These are phyloP conservation scores for Dryadomyces quercivorus DNA, from an alignment of 2,329 filamentous ascomycete species.

Conservation along the genomic window DNA sequence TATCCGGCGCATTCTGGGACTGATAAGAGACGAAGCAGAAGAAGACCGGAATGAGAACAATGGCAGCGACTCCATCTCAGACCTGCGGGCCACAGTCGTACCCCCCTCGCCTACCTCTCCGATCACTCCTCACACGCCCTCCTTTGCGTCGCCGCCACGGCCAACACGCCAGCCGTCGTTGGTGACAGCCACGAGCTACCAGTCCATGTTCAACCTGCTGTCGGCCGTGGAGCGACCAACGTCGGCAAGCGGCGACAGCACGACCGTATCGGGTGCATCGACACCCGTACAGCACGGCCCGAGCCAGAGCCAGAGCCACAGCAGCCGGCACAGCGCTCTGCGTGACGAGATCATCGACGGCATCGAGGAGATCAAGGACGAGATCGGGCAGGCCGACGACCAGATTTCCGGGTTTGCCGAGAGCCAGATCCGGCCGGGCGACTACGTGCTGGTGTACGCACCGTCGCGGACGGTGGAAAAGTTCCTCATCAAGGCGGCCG, in stretches of 20 bases:
- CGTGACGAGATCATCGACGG: slow-evolving; percentile 87
- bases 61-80: slow-evolving; percentile 41
- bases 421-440: slow-evolving; percentile 85
- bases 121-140: not conserved
- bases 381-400: slow-evolving; percentile 84
- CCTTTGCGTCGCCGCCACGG: slow-evolving; percentile 1
- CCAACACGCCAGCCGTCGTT: slow-evolving; percentile 18
- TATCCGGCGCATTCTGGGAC: slow-evolving; percentile 73
- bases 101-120: slow-evolving; percentile 41
- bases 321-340: slow-evolving; percentile 48
- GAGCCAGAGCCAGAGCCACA: slow-evolving; percentile 17
- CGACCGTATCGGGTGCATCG: slow-evolving; percentile 29
- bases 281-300: slow-evolving; percentile 26
- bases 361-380: slow-evolving; percentile 91
- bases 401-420: slow-evolving; percentile 83
- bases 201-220: slow-evolving; percentile 81
- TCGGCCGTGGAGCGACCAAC: slow-evolving; percentile 42
- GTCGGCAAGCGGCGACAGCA: slow-evolving; percentile 12
- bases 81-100: slow-evolving; percentile 25
- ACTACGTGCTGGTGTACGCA: slow-evolving; percentile 82
- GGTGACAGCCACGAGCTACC: slow-evolving; percentile 46
- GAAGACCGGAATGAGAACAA: slow-evolving; percentile 54
- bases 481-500: slow-evolving; percentile 77
- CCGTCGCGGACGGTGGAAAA: slow-evolving; percentile 79
- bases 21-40: slow-evolving; percentile 84